Conservation (phyloP, 139 green algal genomes). For the Chlamydomonas schloesseri region DNA sequence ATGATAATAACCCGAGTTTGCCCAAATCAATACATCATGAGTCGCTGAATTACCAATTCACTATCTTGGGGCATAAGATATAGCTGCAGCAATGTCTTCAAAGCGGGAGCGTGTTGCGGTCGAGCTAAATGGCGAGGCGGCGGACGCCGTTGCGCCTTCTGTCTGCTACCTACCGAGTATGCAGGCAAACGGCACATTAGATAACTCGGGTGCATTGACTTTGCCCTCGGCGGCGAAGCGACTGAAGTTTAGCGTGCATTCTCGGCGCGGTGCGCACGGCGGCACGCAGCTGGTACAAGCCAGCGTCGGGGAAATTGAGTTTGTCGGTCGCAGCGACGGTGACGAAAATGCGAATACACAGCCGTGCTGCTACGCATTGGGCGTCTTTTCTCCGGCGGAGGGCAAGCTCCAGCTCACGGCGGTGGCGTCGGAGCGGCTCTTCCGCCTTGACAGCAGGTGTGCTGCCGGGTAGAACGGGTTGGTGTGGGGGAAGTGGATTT, state of each 20-base stretch:
- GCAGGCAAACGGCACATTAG: neutral
- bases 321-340: conserved; percentile 8
- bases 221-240: neutral
- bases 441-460: conserved; percentile 26
- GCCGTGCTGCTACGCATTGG: neutral
- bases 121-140: neutral
- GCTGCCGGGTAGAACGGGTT: no score
- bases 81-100: neutral
- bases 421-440: conserved; percentile 19
- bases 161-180: conserved; percentile 37
- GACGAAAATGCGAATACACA: neutral
- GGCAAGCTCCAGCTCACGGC: conserved; percentile 10
- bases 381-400: neutral
- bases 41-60: no score
- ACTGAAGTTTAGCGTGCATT: neutral
- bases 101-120: conserved; percentile 6
- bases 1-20: no score
- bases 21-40: no score
- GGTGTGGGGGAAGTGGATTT: no score
- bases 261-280: neutral
- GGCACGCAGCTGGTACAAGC: conserved; percentile 9
- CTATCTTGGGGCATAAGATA: no score
- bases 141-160: neutral
- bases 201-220: neutral
- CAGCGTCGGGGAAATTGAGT: conserved; percentile 7